These are phyloP conservation scores for Funneliformis geosporum DNA, from an alignment of 192 early-diverging fungal species.

Conservation along the genomic window DNA sequence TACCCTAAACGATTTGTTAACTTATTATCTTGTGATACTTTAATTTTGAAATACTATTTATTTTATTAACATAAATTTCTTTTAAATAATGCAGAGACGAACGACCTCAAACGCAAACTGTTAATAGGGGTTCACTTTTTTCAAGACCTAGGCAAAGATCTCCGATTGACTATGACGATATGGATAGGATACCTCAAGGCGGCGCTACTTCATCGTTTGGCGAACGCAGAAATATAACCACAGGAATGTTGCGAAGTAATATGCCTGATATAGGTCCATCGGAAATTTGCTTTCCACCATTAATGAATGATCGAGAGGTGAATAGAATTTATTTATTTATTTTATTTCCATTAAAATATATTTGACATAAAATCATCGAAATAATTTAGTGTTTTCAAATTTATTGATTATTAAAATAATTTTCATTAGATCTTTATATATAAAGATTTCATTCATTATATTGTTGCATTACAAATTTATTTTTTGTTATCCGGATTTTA, in stretches of 20 bases:
- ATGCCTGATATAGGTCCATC: neutral
- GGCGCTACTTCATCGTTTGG: neutral
- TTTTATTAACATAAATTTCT: neutral
- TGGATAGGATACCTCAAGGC: slow-evolving; percentile 21
- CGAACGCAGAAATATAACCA: slow-evolving; percentile 12
- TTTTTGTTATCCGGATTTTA: neutral
- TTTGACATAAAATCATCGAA: neutral
- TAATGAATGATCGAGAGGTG: neutral
- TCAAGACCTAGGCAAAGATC: slow-evolving; percentile 3
- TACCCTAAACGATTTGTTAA: neutral
- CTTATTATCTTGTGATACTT: too few relatives aligned
- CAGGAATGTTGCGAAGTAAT: neutral
- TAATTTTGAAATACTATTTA: neutral
- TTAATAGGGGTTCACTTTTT: too few relatives aligned
- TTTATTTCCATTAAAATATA: neutral
- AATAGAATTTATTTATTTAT: neutral
- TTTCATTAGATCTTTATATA: neutral
- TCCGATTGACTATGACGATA: slow-evolving; percentile 24
- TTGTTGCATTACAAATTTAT: neutral
- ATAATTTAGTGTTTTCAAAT: neutral
- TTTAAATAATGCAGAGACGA: neutral
- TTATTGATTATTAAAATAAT: neutral
- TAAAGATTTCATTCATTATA: neutral
- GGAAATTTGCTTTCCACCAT: slow-evolving; percentile 1
- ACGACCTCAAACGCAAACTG: neutral